Conservation (phyloP, 805 yeast species). For the Jamesozyma lodderae region DNA sequence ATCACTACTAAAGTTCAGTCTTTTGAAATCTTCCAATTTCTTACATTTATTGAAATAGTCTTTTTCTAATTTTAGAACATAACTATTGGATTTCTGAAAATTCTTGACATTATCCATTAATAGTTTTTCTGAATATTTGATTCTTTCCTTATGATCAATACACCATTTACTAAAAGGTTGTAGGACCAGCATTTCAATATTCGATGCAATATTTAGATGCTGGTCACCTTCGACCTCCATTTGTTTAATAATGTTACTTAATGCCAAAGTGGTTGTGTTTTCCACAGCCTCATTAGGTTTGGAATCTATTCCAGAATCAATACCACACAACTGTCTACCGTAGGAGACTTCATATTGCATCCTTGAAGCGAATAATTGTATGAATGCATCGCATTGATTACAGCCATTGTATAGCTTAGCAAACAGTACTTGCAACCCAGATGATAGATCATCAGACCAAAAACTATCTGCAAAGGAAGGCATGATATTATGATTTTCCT, state of each 20-base stretch:
- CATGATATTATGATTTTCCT: conserved; percentile 18
- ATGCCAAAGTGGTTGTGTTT: conserved; percentile 33
- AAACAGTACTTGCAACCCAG: conserved; percentile 46
- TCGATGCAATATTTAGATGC: conserved; percentile 56
- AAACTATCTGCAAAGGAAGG: conserved; percentile 64
- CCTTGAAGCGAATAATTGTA: conserved; percentile 53
- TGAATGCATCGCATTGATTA: conserved; percentile 60
- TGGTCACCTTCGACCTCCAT: conserved; percentile 56
- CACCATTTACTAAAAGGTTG: conserved; percentile 72
- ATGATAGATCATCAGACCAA: conserved; percentile 61
- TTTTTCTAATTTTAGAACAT: conserved; percentile 47
- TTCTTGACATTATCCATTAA: conserved; percentile 42
- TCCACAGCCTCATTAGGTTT: conserved; percentile 24
- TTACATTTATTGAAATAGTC: conserved; percentile 73
- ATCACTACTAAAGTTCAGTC: conserved; percentile 14
- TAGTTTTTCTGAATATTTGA: conserved; percentile 50
- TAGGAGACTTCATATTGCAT: conserved; percentile 65
- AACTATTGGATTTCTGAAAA: conserved; percentile 39
- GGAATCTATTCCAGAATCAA: conserved; percentile 18
- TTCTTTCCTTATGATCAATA: conserved; percentile 56
- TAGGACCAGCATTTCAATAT: conserved; percentile 50
- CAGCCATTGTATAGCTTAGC: conserved; percentile 52
- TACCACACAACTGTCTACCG: conserved; percentile 42
- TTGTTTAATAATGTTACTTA: conserved; percentile 38
- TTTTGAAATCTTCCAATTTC: conserved; percentile 51